A percentile compares a stretch with the other conserved stretches of the same genome.
These are phyloP conservation scores for Asclepias syriaca DNA, from an alignment of 257 asterid genomes.

Conservation along the genomic window DNA sequence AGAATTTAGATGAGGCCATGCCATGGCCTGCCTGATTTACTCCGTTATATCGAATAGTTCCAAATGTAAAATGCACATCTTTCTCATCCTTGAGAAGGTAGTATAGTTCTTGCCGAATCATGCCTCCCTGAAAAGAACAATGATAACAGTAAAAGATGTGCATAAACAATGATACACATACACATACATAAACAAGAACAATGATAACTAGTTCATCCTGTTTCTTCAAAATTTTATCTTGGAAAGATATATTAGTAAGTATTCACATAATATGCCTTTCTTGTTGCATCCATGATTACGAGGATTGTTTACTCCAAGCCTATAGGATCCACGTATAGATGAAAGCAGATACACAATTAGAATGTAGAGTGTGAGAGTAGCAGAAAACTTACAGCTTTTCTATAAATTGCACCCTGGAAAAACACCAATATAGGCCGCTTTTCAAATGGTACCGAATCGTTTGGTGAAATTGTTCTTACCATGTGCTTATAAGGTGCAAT, in stretches of 20 bases:
- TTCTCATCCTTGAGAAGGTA: slow-evolving; percentile 60
- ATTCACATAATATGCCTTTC: neutral
- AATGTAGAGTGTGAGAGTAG: neutral
- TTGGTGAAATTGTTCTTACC: slow-evolving; percentile 42
- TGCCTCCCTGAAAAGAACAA: slow-evolving; percentile 58
- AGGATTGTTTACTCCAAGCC: neutral
- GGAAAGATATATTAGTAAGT: neutral
- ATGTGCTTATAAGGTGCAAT: slow-evolving; percentile 87
- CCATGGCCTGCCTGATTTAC: slow-evolving; percentile 53
- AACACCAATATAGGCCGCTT: slow-evolving; percentile 46
- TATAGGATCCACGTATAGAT: neutral
- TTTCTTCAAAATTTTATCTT: neutral
- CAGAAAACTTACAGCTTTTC: slow-evolving; percentile 70
- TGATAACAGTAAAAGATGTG: no score
- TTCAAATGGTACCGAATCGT: slow-evolving; percentile 41
- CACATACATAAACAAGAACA: neutral
- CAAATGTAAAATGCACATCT: slow-evolving; percentile 59
- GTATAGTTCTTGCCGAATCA: slow-evolving; percentile 62
- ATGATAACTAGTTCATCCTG: neutral
- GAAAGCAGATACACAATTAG: neutral
- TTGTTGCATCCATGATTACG: neutral
- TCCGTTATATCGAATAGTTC: slow-evolving; percentile 55
- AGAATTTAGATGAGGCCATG: slow-evolving; percentile 75
- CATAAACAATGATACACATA: no score
- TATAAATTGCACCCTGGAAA: slow-evolving; percentile 74